These are phyloP conservation scores for Colletotrichum truncatum DNA, from an alignment of 2,329 filamentous ascomycete species.

Conservation along the genomic window DNA sequence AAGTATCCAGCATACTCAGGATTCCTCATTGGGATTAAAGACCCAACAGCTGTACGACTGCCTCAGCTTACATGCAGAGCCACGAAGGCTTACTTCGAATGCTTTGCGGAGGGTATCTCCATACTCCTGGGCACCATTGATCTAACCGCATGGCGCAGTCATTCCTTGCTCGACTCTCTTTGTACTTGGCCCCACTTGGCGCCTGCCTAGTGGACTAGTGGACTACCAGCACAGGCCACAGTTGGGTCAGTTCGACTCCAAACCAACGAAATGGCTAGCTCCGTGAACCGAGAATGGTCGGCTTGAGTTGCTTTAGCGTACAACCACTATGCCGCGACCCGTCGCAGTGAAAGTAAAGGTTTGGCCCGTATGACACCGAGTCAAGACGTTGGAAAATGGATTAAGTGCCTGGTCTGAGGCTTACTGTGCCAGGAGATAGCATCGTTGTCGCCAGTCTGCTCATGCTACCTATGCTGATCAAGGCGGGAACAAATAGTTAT, in stretches of 20 bases:
- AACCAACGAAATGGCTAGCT: not conserved
- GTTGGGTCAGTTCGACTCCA: not conserved
- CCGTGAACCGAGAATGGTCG: no score
- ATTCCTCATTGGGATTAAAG: no score
- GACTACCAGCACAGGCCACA: not conserved
- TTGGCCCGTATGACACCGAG: not conserved
- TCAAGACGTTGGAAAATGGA: no score
- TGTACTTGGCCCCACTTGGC: not conserved
- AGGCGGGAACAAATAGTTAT: not conserved
- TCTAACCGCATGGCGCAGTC: not conserved
- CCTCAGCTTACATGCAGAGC: not conserved
- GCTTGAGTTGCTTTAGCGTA: no score
- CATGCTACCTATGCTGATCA: not conserved
- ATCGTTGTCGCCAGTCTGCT: not conserved
- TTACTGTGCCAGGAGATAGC: no score
- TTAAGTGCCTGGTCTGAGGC: not conserved
- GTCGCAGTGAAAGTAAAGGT: not conserved
- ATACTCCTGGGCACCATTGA: not conserved
- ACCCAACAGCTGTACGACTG: no score
- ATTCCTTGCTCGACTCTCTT: not conserved
- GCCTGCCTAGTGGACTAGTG: not conserved
- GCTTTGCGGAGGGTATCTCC: not conserved
- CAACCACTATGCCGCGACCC: no score
- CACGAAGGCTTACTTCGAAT: not conserved
- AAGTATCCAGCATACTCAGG: no score